Percentiles rank a stretch among this genome's conserved stretches.
Evolutionary conservation across 2,329 filamentous ascomycete species (phyloP).

Genomic region (Diaporthe destruens): DNA sequence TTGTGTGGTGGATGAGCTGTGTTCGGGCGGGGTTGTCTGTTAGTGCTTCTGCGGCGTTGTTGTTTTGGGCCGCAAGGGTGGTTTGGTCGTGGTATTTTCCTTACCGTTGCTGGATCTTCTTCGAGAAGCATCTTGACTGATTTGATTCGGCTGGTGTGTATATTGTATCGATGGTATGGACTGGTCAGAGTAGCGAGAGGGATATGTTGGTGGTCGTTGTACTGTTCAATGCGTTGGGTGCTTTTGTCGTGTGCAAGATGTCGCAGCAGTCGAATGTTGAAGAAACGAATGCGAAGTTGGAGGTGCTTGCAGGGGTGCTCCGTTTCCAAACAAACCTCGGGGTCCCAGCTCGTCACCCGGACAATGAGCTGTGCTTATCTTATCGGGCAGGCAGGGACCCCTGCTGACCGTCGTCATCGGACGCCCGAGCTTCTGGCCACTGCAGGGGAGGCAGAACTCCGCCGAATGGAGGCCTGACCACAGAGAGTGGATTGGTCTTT

Average conservation of each 20-base stretch:
- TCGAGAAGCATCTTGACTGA: conserved; percentile 85
- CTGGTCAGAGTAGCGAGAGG: no score
- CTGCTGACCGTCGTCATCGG: conserved; percentile 29
- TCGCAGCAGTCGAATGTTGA: neutral
- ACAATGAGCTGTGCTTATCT: conserved; percentile 46
- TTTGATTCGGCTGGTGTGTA: conserved; percentile 25
- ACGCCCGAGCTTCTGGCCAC: conserved; percentile 36
- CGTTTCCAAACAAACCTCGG: conserved; percentile 37
- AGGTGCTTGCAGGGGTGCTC: conserved; percentile 37
- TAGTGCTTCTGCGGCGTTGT: conserved; percentile 41
- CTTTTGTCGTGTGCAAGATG: neutral
- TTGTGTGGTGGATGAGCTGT: conserved; percentile 90
- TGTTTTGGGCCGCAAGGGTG: neutral
- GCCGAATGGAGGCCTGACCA: conserved; percentile 30
- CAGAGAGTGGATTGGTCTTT: neutral
- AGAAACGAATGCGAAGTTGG: conserved; percentile 8
- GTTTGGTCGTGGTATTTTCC: conserved; percentile 45
- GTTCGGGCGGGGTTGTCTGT: neutral
- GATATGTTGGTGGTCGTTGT: neutral
- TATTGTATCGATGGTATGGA: neutral
- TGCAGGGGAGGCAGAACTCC: conserved; percentile 31
- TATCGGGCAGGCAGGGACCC: conserved; percentile 43
- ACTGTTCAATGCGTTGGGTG: neutral
- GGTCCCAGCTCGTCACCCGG: conserved; percentile 42
- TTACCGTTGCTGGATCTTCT: conserved; percentile 88